phyloP scores from a whole-genome alignment of 148 eudicot genomes.

The Rhododendron ovatum region DNA sequence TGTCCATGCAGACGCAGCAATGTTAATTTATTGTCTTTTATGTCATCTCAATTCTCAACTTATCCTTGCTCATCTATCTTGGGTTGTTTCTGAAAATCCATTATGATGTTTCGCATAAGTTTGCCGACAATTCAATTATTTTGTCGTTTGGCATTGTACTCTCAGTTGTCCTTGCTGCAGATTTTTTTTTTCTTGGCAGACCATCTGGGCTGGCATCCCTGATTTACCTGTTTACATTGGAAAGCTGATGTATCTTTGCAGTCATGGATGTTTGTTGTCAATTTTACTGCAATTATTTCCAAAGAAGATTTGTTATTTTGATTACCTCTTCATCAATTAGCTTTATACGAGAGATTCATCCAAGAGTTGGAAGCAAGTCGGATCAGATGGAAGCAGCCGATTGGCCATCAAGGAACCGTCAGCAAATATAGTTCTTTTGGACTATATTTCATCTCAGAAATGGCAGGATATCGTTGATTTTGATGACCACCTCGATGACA shows the following conservation, averaged over 20 bases:
- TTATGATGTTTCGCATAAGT: background rate
- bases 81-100: background rate
- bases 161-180: background rate
- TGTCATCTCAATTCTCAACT: background rate
- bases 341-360: constrained; percentile 70
- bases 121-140: background rate
- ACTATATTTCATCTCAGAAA: constrained; percentile 63
- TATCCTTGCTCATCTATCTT: background rate
- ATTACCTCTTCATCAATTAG: constrained; percentile 23
- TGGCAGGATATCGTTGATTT: constrained; percentile 70
- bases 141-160: background rate
- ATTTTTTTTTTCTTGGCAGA: background rate
- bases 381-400: constrained; percentile 49
- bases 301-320: background rate
- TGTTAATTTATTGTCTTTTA: background rate
- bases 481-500: constrained; percentile 90
- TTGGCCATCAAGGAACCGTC: constrained; percentile 62
- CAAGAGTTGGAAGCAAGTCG: constrained; percentile 60
- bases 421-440: constrained; percentile 67
- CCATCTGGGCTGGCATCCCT: background rate
- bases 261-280: background rate
- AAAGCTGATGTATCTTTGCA: background rate
- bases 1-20: background rate
- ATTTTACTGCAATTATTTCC: background rate
- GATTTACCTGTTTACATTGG: background rate